Conservation (phyloP, 2,329 filamentous ascomycete species). For the Fusarium pseudoanthophilum region DNA sequence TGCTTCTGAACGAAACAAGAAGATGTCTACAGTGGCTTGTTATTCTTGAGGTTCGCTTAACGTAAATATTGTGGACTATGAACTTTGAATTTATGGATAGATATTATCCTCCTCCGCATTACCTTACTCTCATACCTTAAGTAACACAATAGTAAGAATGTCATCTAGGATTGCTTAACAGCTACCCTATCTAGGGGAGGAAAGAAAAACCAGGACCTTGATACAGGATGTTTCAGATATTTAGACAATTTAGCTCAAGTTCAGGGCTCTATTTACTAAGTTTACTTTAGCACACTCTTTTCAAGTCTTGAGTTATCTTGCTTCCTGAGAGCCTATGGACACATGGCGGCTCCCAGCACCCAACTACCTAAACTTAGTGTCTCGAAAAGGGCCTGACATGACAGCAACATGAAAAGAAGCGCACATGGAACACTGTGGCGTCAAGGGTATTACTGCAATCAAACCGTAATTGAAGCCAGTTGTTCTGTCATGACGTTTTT, state of each 20-base stretch:
- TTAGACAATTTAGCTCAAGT: neutral
- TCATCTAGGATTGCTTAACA: neutral
- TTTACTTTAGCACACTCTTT: neutral
- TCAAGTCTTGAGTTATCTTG: neutral
- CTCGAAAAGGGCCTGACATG: neutral
- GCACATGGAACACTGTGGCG: constrained; percentile 11
- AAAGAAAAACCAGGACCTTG: neutral
- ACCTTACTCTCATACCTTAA: neutral
- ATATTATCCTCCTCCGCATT: neutral
- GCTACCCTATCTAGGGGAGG: neutral
- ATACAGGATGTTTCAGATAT: neutral
- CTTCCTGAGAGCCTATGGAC: neutral
- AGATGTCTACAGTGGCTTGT: neutral
- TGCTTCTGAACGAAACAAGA: neutral
- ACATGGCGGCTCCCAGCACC: neutral
- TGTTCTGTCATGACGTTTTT: neutral
- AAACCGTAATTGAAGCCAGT: neutral
- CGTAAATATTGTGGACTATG: neutral
- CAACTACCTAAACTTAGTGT: neutral
- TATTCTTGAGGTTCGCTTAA: neutral
- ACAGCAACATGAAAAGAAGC: neutral
- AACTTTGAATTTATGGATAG: neutral
- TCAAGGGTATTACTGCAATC: constrained; percentile 9
- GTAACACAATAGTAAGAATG: constrained; percentile 6
- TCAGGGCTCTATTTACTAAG: neutral